phyloP scores from a whole-genome alignment of 2,329 filamentous ascomycete species.

The Exophiala viscosa region DNA sequence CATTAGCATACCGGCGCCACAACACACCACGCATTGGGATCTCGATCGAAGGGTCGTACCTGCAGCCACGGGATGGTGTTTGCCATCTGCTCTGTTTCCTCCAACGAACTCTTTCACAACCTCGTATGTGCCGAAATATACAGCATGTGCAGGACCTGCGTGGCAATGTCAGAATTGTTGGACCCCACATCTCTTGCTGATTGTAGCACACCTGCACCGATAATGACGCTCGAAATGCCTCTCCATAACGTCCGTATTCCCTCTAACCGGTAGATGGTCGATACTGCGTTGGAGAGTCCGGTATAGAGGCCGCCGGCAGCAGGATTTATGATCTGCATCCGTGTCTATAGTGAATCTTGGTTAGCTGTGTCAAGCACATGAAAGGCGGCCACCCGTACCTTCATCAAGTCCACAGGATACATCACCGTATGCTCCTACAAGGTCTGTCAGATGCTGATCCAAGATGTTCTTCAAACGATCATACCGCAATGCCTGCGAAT shows the following conservation, averaged over 20 bases:
- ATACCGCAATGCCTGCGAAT: constrained; percentile 91
- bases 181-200: constrained; percentile 4
- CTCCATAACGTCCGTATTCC: constrained; percentile 91
- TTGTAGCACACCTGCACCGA: constrained; percentile 73
- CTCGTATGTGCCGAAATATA: constrained; percentile 98
- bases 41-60: constrained; percentile 53
- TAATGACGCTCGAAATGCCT: constrained; percentile 91
- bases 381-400: constrained; percentile 58
- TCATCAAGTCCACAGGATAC: constrained; percentile 97
- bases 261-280: constrained; percentile 86
- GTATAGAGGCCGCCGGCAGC: constrained; percentile 76
- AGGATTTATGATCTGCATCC: constrained; percentile 94
- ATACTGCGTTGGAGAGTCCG: constrained; percentile 85
- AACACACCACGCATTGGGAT: background rate
- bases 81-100: constrained; percentile 74
- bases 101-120: constrained; percentile 94
- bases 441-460: constrained; percentile 9
- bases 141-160: constrained; percentile 87
- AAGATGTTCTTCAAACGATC: constrained; percentile 33
- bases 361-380: constrained; percentile 8
- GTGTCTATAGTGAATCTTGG: constrained; percentile 60
- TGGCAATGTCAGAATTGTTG: constrained; percentile 26
- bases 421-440: constrained; percentile 92
- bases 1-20: constrained; percentile 40
- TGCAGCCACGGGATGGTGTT: constrained; percentile 89